Base-by-base conservation (phyloP, 352 stramenopile species). In the Blastocystis sp. region DNA sequence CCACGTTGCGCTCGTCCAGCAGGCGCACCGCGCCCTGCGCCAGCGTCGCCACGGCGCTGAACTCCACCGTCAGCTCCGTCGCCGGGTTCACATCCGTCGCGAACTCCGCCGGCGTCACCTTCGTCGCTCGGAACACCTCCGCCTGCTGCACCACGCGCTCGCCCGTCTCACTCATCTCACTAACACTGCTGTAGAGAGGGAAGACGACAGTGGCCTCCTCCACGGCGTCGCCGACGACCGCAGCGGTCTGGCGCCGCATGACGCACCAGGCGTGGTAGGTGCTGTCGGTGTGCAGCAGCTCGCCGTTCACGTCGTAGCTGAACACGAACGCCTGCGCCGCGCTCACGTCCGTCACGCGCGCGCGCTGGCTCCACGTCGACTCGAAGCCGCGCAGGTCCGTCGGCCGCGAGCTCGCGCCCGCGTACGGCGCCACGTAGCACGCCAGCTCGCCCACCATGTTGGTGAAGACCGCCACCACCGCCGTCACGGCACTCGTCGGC, bases 361-460 rank as follows among this genome's bases (percentile, higher is more conserved):
- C 70, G 4, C 17, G 42, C 45, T 81, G 70, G 9, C 7, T 52
- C 70, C 70, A 81, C 34, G 63, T 81, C 21, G 38, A 40, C 1
- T 2, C 43, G 42, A 81, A 81, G 70, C 2, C 6, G n/a, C n/a
- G 34, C 48, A 63, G 38, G 3, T 43, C 63, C 21, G n/a, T 60
- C 14, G 70, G 70, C n/a, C 70, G 70, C n/a, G 17, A 48, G 45
- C 42, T 11, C 42, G 43, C 1, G 21, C 70, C 70, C 24, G 42
- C 28, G 59, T 81, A 81, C 2, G 70, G 70, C n/a, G 70, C 70
- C 48, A 81, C 70, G 70, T 66, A 81, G 21, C 70, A 81, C 3
- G 11, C 11, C 19, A 81, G 70, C n/a, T 64, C 48, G 59, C 70
- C 70, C 14, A 81, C 4, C 7, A 81, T 43, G 42, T 81, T 81